Evolutionary conservation across 371 early-diverging fungal genomes (phyloP), one percentile per base, ranked within the genome.

Genomic region (Syncephalastrum sp.): DNA sequence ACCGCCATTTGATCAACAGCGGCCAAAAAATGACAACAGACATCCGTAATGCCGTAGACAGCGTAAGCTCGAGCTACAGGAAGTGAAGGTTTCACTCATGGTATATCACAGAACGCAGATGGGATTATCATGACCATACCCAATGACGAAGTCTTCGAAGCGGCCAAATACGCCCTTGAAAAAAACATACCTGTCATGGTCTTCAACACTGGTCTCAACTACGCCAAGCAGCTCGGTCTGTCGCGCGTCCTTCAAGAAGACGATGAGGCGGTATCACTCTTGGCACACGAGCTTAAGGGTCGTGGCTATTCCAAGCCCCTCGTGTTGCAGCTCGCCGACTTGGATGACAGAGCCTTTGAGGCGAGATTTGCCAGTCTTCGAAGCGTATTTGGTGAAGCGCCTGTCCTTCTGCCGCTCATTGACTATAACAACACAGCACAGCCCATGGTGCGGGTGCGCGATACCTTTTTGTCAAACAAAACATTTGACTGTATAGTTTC

Each of bases 111-210:
- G 57, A 62, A 57, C 4, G 66, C 66, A 5, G 78, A 78, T 48
- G 81, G 81, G 8, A 63, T 81, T 24, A 60, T 81, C 33, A 41
- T 67, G 23, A 72, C 79, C 16, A 81, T 81, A 4, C 79, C 79
- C 5, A 73, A 68, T 29, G 56, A 72, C 7, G 64, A 68, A 8
- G 59, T 78, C 13, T 69, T 65, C 25, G 49, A 58, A n/a, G 73
- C 79, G 6, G 50, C 79, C 6, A 57, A 69, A 24, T 68, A 72
- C 3, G 73, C 73, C 10, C 51, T 60, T 1, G 53, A 66, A 3
- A 52, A 63, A 5, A 55, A 67, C 0, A 43, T 78, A 42, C 81
- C 81, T 16, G 67, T 81, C 12, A 69, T 81, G 13, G 77, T 78
- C 3, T 68, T 73, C 38, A 78, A 81, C 51, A 64, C 72, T 0